A percentile compares a stretch with the other conserved stretches of the same genome.
Evolutionary conservation across 805 yeast species (phyloP).

Genomic region (Ascoidea asiatica): DNA sequence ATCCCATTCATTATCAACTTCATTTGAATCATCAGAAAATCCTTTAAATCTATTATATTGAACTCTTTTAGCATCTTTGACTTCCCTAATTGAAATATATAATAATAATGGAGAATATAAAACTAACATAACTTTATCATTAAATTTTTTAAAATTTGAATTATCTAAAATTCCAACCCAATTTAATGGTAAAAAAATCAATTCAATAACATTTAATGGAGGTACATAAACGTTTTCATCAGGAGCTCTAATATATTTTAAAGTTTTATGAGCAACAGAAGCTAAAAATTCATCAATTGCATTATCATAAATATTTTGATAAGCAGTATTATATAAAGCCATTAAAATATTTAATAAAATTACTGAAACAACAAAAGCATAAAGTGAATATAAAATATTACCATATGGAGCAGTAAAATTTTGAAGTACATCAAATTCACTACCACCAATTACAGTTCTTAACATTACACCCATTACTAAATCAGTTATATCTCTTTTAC

Average conservation of each 20-base stretch:
- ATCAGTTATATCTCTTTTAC: constrained; percentile 60
- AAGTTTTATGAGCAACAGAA: constrained; percentile 69
- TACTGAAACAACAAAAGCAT: constrained; percentile 62
- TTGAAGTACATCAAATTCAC: constrained; percentile 57
- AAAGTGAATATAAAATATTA: constrained; percentile 59
- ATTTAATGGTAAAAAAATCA: constrained; percentile 33
- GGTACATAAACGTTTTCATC: constrained; percentile 78
- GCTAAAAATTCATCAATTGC: constrained; percentile 81
- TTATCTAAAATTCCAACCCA: constrained; percentile 22
- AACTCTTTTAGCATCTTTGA: constrained; percentile 40
- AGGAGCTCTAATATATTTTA: constrained; percentile 78
- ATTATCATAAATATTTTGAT: constrained; percentile 66
- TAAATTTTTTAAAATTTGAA: constrained; percentile 23
- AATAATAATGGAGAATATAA: constrained; percentile 44
- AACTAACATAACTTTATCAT: constrained; percentile 36
- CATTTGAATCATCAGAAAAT: constrained; percentile 23
- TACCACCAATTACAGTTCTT: constrained; percentile 62
- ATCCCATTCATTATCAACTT: constrained; percentile 18
- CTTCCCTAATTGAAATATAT: constrained; percentile 40
- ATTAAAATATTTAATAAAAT: constrained; percentile 71
- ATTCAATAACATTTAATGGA: constrained; percentile 67
- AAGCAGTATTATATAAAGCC: constrained; percentile 79
- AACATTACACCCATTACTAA: constrained; percentile 51
- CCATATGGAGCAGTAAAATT: constrained; percentile 80
- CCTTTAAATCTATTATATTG: constrained; percentile 21